phyloP scores from a whole-genome alignment of 2,329 filamentous ascomycete genomes.

The Botrytis fabae region DNA sequence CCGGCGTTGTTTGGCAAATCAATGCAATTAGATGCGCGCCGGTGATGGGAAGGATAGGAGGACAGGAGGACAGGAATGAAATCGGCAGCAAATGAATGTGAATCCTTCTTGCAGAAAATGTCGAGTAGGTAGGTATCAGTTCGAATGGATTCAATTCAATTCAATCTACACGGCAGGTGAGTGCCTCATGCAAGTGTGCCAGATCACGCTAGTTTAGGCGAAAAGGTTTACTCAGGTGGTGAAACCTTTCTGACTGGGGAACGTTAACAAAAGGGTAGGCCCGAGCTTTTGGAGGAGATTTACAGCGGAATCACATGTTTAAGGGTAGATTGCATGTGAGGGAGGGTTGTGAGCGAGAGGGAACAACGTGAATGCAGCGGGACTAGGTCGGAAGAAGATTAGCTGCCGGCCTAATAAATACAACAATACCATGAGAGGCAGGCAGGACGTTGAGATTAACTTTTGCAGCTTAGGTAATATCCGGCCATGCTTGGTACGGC shows the following conservation, averaged over 20 bases:
- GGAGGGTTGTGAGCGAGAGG: not conserved
- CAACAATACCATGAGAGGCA: no score
- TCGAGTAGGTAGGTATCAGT: not conserved
- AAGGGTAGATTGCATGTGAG: not conserved
- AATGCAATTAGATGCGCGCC: not conserved
- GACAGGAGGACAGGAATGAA: not conserved
- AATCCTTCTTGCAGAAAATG: conserved; percentile 1
- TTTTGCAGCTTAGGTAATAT: not conserved
- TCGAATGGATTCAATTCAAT: not conserved
- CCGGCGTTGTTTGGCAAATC: not conserved
- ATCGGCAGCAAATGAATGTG: not conserved
- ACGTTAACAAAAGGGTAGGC: not conserved
- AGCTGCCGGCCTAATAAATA: not conserved
- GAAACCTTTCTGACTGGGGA: conserved; percentile 19
- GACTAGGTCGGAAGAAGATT: not conserved
- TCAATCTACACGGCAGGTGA: conserved; percentile 14
- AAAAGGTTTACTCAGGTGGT: conserved; percentile 16
- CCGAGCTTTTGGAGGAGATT: conserved; percentile 1
- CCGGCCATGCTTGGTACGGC: no score
- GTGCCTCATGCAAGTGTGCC: conserved; percentile 19
- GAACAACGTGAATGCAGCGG: not conserved
- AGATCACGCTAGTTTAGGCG: conserved; percentile 19
- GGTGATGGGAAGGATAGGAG: not conserved
- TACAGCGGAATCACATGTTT: not conserved
- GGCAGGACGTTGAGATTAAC: not conserved